Evolutionary conservation across 2,329 filamentous ascomycete species (phyloP), one percentile per base, ranked within the genome.

Genomic region (Rutstroemia sp.): DNA sequence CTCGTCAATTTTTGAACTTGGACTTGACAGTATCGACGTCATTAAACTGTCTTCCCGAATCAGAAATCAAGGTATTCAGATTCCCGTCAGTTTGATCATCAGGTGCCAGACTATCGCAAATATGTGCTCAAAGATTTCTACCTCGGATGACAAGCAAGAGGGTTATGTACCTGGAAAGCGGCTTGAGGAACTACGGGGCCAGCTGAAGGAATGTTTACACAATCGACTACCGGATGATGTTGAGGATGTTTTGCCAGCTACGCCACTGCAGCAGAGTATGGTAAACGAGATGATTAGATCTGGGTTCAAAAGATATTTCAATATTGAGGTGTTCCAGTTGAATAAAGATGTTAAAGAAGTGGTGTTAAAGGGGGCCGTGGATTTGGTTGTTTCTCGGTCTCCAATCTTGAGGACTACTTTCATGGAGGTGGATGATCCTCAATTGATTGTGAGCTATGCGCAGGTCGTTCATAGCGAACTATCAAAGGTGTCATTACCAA

Each of bases 11-110:
- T 85, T 95, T 41, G 85, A 92, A 63, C 78, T 96, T 34, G 92
- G 92, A 0, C 78, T 96, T 6, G 92, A 96, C 73, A 96, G 92
- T 66, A 95, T 96, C 57, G 92, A 96, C 70, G 81, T 87, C 1
- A 92, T 96, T 69, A 95, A 90, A 65, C 74, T 96, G 0, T 87
- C 88, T 0, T 85, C 90, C 0, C 79, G 83, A 53, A 75, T 96
- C 2, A 87, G 80, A 61, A 80, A 78, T 46, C 71, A 72, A 4
- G 79, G 78, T 0, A 73, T 94, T 19, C 67, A 73, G 0, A 69
- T 95, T 10, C 74, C 85, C 0, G 83, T 92, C n/a, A 88, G 89
- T 62, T 76, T 78, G n/a, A 85, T 96, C 21, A 87, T 95, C 78
- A 85, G 81, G 52, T 77, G 77, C 3, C 82, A 87, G 52, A 90